These are phyloP conservation scores for Paracoccidioides brasiliensis DNA, from an alignment of 2,329 filamentous ascomycete genomes.

Conservation along the genomic window DNA sequence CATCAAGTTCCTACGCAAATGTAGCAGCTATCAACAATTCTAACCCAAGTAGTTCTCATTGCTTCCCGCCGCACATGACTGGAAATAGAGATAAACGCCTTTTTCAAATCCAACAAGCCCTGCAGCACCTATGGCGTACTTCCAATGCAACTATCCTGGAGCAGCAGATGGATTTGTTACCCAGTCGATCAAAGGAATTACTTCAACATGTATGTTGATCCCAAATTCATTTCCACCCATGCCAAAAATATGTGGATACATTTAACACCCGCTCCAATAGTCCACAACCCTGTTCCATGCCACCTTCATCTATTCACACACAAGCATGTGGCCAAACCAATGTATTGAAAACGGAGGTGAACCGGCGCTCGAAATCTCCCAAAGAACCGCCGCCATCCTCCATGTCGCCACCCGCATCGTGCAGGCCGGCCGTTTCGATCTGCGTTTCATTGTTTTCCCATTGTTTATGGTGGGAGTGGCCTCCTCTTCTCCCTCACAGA, in stretches of 20 bases:
- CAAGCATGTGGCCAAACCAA: slow-evolving; percentile 41
- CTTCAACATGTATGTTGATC: slow-evolving; percentile 33
- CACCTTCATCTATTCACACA: slow-evolving; percentile 40
- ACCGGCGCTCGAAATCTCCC: slow-evolving; percentile 31
- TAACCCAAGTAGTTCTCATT: neutral
- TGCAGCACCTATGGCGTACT: slow-evolving; percentile 28
- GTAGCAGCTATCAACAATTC: neutral
- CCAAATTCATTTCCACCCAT: neutral
- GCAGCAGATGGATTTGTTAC: slow-evolving; percentile 25
- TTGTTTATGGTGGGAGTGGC: slow-evolving; percentile 42
- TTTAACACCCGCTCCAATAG: slow-evolving; percentile 14
- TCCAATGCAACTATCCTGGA: slow-evolving; percentile 24
- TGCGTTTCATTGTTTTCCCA: slow-evolving; percentile 39
- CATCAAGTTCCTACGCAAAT: slow-evolving; percentile 16
- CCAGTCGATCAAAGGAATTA: slow-evolving; percentile 22
- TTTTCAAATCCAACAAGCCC: slow-evolving; percentile 24
- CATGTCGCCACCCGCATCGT: slow-evolving; percentile 31
- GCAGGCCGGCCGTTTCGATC: slow-evolving; percentile 26
- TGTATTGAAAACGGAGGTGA: slow-evolving; percentile 26
- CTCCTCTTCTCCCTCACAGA: slow-evolving; percentile 27
- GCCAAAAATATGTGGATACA: neutral
- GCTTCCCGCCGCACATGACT: slow-evolving; percentile 11
- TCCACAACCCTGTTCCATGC: slow-evolving; percentile 37
- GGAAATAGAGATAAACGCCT: slow-evolving; percentile 21
- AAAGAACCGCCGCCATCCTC: slow-evolving; percentile 34